A percentile compares a stretch with the other conserved stretches of the same genome.
These are phyloP conservation scores for Theobroma grandiflorum DNA, from an alignment of 441 rosid species.

Conservation along the genomic window DNA sequence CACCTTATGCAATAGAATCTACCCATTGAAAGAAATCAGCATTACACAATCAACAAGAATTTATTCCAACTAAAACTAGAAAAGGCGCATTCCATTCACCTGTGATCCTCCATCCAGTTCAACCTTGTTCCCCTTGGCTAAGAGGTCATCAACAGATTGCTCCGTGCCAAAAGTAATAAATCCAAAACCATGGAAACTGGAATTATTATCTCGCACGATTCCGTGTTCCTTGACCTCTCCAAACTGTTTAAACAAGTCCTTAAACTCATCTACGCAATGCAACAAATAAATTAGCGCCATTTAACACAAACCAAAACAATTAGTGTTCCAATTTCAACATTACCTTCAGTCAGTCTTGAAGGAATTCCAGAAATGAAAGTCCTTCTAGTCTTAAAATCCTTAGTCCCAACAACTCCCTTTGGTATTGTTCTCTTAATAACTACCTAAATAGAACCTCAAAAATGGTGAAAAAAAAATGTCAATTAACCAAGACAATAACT, in stretches of 20 bases:
- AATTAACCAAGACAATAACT: not conserved
- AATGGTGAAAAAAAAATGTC: conserved; percentile 11
- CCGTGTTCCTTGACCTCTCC: conserved; percentile 74
- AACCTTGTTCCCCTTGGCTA: conserved; percentile 65
- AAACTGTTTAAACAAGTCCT: conserved; percentile 60
- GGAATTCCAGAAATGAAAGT: conserved; percentile 77
- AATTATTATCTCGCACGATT: conserved; percentile 70
- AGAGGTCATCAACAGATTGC: conserved; percentile 63
- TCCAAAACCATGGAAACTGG: conserved; percentile 74
- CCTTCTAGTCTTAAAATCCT: conserved; percentile 68
- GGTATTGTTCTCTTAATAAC: conserved; percentile 92
- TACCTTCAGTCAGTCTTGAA: conserved; percentile 66
- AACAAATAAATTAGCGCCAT: not conserved
- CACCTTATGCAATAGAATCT: conserved; percentile 18
- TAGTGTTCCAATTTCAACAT: not conserved
- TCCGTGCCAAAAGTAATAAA: conserved; percentile 67
- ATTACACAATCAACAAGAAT: not conserved
- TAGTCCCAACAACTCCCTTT: conserved; percentile 74
- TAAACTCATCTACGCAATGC: conserved; percentile 63
- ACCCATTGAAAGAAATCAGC: not conserved
- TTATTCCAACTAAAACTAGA: not conserved
- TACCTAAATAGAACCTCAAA: conserved; percentile 51
- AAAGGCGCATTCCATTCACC: conserved; percentile 39
- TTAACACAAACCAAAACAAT: not conserved
- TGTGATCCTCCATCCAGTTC: conserved; percentile 60